These are phyloP conservation scores for Corrigiola litoralis DNA, from an alignment of 179 eudicot genomes.

Conservation along the genomic window DNA sequence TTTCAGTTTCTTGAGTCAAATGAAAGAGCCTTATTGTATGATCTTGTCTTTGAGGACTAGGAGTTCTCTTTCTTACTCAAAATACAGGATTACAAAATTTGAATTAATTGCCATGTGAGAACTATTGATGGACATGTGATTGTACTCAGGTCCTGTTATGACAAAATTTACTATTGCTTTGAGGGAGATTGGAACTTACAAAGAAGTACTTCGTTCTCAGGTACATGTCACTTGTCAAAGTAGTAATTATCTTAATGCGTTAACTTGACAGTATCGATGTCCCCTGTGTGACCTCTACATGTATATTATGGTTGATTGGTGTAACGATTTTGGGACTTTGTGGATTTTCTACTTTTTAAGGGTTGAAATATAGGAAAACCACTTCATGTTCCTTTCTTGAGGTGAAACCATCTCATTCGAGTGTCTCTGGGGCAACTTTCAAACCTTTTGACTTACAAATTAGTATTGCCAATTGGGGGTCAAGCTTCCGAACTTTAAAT, in stretches of 20 bases:
- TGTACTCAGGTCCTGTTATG: constrained; percentile 85
- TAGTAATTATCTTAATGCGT: neutral
- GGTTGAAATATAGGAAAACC: too few species aligned
- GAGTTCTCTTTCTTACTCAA: neutral
- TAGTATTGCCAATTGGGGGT: neutral
- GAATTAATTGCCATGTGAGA: neutral
- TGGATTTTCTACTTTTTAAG: too few species aligned
- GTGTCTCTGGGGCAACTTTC: neutral
- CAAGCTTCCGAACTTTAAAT: neutral
- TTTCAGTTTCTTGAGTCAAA: too few species aligned
- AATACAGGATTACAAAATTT: neutral
- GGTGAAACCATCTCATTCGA: too few species aligned
- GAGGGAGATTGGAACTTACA: constrained; percentile 97
- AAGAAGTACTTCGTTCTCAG: constrained; percentile 99
- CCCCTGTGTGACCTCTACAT: too few species aligned
- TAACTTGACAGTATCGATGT: too few species aligned
- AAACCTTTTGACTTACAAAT: neutral
- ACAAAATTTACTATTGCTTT: constrained; percentile 95
- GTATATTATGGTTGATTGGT: too few species aligned
- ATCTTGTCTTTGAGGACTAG: too few species aligned
- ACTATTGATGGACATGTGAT: constrained; percentile 10
- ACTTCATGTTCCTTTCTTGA: too few species aligned
- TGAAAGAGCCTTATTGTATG: too few species aligned
- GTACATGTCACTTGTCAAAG: constrained; percentile 29
- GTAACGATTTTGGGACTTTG: too few species aligned